Evolutionary conservation across 257 asterid genomes (phyloP).

Genomic region (Solanum okadae): DNA sequence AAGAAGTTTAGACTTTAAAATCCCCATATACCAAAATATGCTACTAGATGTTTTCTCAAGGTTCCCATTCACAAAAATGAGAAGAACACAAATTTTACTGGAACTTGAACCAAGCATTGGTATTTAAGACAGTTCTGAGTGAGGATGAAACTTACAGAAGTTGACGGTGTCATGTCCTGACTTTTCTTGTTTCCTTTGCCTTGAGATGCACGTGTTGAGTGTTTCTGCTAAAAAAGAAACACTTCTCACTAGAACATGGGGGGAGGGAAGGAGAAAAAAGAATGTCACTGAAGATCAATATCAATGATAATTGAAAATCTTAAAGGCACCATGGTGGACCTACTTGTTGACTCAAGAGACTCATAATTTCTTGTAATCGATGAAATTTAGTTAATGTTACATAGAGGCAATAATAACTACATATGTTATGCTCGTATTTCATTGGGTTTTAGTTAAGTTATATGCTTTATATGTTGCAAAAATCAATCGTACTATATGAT

Average conservation of each 20-base stretch:
- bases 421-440: not conserved
- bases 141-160: not conserved
- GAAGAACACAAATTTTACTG: not conserved
- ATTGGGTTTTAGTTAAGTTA: not conserved
- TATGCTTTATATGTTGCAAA: not conserved
- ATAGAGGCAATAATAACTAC: not conserved
- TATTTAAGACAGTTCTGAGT: not conserved
- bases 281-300: not conserved
- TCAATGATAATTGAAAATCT: not conserved
- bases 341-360: not conserved
- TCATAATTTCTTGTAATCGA: not conserved
- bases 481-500: not conserved
- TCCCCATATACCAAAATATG: not conserved
- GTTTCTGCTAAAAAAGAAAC: not conserved
- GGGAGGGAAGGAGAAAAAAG: not conserved
- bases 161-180: not conserved
- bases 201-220: not conserved
- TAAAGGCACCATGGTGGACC: not conserved
- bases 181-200: not conserved
- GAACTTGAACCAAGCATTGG: not conserved
- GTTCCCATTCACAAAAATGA: not conserved
- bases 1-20: not conserved
- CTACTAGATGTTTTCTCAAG: not conserved
- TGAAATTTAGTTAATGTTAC: not conserved
- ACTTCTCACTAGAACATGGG: not conserved